phyloP scores from a whole-genome alignment of 23 red algal species.

The Agarophyton chilense region DNA sequence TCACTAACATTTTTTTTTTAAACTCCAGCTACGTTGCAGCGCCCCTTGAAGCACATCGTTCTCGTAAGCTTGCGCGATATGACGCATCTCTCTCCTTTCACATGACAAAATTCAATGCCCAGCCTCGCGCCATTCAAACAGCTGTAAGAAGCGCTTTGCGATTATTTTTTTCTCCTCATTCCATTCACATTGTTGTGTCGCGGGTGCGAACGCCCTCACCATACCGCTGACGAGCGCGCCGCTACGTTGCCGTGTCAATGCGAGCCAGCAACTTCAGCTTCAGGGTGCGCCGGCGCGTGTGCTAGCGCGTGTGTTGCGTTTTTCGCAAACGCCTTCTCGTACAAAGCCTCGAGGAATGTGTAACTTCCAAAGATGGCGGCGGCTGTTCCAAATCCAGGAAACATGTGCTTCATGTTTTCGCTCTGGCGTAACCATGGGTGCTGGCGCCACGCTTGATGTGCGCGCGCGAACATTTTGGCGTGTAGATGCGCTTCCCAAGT shows the following conservation, averaged over 20 bases:
- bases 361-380: constrained; percentile 51
- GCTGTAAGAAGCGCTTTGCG: neutral
- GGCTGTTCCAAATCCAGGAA: constrained; percentile 61
- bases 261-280: neutral
- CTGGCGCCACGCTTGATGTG: constrained; percentile 43
- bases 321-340: constrained; percentile 49
- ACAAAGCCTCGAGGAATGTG: constrained; percentile 63
- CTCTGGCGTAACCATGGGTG: constrained; percentile 60
- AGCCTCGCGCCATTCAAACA: neutral
- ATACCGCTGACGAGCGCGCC: too few relatives aligned
- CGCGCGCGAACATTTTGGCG: constrained; percentile 43
- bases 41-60: neutral
- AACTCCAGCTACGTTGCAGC: neutral
- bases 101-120: neutral
- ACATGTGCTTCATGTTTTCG: constrained; percentile 40
- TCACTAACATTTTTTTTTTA: neutral
- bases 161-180: neutral
- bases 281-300: constrained; percentile 18
- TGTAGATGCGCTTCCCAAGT: neutral
- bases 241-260: too few relatives aligned
- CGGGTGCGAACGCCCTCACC: too few relatives aligned
- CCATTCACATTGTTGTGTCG: neutral
- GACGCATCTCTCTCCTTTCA: neutral
- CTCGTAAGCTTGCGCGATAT: neutral
- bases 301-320: constrained; percentile 16